A percentile compares a stretch with the other conserved stretches of the same genome.
Conservation (phyloP, 73 alveolate species). For the Durusdinium trenchii region DNA sequence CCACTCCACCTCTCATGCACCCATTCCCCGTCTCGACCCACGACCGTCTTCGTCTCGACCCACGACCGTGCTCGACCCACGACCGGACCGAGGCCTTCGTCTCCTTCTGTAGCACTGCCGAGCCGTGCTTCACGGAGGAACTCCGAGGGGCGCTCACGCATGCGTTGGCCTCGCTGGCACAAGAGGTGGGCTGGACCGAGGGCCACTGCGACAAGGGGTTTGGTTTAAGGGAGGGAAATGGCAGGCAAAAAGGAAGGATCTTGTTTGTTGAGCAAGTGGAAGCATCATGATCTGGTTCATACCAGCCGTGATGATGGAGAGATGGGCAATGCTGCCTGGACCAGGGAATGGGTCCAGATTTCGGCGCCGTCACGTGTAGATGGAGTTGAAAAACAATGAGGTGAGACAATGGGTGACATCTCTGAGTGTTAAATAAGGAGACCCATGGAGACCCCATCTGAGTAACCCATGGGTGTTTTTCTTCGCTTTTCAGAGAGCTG, state of each 20-base stretch:
- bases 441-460: background rate
- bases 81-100: slow-evolving; percentile 40
- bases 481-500: no score
- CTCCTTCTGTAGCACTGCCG: slow-evolving; percentile 46
- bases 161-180: slow-evolving; percentile 29
- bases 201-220: background rate
- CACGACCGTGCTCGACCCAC: no score
- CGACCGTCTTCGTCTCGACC: no score
- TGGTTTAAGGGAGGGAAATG: background rate
- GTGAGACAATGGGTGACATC: background rate
- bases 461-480: background rate
- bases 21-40: no score
- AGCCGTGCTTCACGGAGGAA: slow-evolving; percentile 54
- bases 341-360: background rate
- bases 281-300: background rate
- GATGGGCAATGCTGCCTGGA: no score
- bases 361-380: background rate
- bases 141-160: slow-evolving; percentile 71
- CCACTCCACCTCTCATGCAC: no score
- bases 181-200: background rate
- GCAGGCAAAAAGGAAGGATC: background rate
- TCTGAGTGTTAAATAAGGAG: background rate
- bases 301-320: no score
- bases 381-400: background rate
- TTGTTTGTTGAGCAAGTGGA: background rate